A percentile compares a stretch with the other conserved stretches of the same genome.
phyloP scores from a whole-genome alignment of 1,139 yeast species.

The Candida pseudocylindracea region DNA sequence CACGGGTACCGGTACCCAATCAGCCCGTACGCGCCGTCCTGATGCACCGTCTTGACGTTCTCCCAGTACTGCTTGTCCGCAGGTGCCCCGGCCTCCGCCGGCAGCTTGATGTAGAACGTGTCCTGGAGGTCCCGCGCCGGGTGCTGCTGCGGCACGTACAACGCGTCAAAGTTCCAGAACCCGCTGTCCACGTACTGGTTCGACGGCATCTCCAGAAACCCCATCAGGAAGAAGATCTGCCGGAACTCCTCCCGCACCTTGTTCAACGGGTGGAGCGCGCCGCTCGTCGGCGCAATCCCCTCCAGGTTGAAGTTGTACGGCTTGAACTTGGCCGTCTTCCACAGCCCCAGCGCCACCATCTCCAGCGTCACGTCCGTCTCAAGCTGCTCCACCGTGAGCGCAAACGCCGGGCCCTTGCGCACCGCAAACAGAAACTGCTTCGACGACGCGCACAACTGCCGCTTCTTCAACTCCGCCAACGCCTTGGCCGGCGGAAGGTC shows the following conservation, averaged over 20 bases:
- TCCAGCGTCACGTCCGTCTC: conserved; percentile 93
- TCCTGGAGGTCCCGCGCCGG: conserved; percentile 99
- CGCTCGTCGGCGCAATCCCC: conserved; percentile 70
- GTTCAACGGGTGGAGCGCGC: conserved; percentile 90
- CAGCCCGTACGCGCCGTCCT: conserved; percentile 80
- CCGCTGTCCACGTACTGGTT: conserved; percentile 96
- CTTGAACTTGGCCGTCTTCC: conserved; percentile 76
- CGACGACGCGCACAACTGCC: conserved; percentile 58
- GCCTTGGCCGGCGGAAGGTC: conserved; percentile 38
- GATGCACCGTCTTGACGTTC: conserved; percentile 65
- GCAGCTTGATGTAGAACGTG: conserved; percentile 92
- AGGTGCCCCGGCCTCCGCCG: conserved; percentile 58
- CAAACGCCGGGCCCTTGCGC: conserved; percentile 65
- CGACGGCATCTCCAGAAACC: conserved; percentile 97
- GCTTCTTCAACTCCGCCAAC: conserved; percentile 72
- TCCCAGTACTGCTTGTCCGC: conserved; percentile 60
- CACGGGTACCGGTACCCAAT: conserved; percentile 97
- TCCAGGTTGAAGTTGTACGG: conserved; percentile 92
- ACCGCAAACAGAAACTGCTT: conserved; percentile 62
- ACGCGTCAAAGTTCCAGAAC: conserved; percentile 95
- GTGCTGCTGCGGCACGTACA: conserved; percentile 96
- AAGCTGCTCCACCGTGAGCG: conserved; percentile 52
- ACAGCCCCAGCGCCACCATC: conserved; percentile 60
- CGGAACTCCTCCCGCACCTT: conserved; percentile 96
- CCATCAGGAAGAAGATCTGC: conserved; percentile 93